A percentile compares a stretch with the other conserved stretches of the same genome.
Conservation (phyloP, 2,329 filamentous ascomycete species). For the Rachicladosporium sp. region DNA sequence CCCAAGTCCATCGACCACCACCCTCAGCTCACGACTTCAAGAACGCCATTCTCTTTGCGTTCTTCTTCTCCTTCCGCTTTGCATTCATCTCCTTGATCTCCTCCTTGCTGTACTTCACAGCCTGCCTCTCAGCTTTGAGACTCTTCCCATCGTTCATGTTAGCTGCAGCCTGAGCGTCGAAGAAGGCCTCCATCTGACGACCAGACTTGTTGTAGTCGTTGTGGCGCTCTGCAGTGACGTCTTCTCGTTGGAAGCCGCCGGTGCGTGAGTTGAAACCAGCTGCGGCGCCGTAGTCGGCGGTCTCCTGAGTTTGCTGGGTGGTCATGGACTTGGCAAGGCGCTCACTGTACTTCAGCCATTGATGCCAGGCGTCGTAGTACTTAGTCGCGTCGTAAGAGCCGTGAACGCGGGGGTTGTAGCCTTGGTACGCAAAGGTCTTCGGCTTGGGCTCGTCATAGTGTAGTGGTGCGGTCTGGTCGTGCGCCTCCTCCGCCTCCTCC, state of each 20-base stretch:
- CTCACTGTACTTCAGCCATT: constrained; percentile 9
- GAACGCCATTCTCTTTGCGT: constrained; percentile 90
- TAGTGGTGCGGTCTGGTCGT: constrained; percentile 41
- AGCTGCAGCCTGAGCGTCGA: constrained; percentile 88
- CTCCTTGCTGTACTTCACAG: constrained; percentile 70
- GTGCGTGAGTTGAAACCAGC: constrained; percentile 88
- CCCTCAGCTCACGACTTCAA: constrained; percentile 54
- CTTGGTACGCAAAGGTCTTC: constrained; percentile 24
- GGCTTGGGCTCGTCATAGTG: constrained; percentile 29
- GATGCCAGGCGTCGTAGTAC: constrained; percentile 50
- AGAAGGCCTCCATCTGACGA: constrained; percentile 86
- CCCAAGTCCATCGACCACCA: too few species aligned
- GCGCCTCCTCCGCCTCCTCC: constrained; percentile 2
- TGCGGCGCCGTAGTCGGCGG: constrained; percentile 46
- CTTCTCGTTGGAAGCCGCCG: constrained; percentile 62
- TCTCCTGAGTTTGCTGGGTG: constrained; percentile 19
- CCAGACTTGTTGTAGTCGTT: constrained; percentile 77
- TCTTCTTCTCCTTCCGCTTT: constrained; percentile 77
- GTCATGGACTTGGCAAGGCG: constrained; percentile 17
- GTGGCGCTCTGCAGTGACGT: constrained; percentile 60
- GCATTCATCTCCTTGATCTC: constrained; percentile 88
- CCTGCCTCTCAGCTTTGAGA: constrained; percentile 77
- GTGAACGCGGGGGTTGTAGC: constrained; percentile 93
- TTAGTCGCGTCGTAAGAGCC: constrained; percentile 92
- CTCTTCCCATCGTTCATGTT: constrained; percentile 84